These are phyloP conservation scores for Cyamopsis tetragonoloba DNA, from an alignment of 306 rosid species.

Conservation along the genomic window DNA sequence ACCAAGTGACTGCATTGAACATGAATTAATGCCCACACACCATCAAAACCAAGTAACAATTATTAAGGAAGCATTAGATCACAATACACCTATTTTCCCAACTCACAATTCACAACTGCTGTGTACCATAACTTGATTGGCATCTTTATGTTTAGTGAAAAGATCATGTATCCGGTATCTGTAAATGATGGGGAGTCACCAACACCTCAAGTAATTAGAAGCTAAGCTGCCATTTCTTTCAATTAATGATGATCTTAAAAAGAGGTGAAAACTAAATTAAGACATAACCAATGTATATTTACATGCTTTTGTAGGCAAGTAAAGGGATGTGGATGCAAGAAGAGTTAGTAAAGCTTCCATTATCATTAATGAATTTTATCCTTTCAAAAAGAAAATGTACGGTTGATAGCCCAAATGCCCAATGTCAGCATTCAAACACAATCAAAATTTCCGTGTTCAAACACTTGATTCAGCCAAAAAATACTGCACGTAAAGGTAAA, in stretches of 20 bases:
- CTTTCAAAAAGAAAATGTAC: background rate
- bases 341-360: background rate
- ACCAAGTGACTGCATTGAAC: slow-evolving; percentile 2
- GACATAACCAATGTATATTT: background rate
- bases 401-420: background rate
- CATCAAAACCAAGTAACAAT: background rate
- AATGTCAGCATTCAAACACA: background rate
- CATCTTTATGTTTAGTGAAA: background rate
- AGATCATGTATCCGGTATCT: background rate
- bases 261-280: background rate
- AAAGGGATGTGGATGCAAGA: background rate
- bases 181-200: background rate
- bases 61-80: background rate
- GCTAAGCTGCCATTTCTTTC: background rate
- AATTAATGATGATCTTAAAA: background rate
- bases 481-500: background rate
- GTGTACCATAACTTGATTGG: background rate
- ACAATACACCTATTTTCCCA: background rate
- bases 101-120: background rate
- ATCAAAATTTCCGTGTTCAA: background rate
- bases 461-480: background rate
- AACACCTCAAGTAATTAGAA: background rate
- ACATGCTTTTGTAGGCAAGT: background rate
- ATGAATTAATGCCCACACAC: background rate
- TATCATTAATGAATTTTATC: background rate